Evolutionary conservation across 192 early-diverging fungal genomes (phyloP).

Genomic region (Linnemannia zychae): DNA sequence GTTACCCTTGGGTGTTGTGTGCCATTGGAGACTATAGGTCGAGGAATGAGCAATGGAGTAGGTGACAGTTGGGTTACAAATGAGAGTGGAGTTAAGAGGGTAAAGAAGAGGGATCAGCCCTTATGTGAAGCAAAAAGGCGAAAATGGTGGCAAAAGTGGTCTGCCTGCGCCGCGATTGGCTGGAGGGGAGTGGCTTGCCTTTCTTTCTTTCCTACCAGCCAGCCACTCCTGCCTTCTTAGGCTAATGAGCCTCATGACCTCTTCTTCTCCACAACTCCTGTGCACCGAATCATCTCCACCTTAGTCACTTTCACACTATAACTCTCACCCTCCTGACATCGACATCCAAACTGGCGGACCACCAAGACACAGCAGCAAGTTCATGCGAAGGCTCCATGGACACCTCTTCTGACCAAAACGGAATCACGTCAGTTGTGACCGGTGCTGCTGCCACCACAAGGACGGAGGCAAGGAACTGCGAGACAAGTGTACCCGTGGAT

Average conservation of each 20-base stretch:
- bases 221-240: background rate
- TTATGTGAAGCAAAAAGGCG: no score
- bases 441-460: constrained; percentile 5
- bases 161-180: background rate
- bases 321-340: background rate
- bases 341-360: background rate
- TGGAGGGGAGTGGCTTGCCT: background rate
- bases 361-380: background rate
- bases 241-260: background rate
- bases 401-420: constrained; percentile 13
- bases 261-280: background rate
- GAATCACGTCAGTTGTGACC: background rate
- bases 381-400: constrained; percentile 19
- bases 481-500: constrained; percentile 10
- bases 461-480: background rate
- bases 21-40: constrained; percentile 4
- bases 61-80: background rate
- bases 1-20: constrained; percentile 11
- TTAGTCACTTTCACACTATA: background rate
- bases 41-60: background rate
- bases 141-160: constrained; percentile 40
- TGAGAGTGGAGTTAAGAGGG: background rate
- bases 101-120: background rate
- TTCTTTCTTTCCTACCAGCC: background rate
- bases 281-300: background rate